Percentiles rank a stretch among this genome's conserved stretches.
Evolutionary conservation across 1,284 basidiomycete genomes (phyloP).

Genomic region (Boletus holoroseus): DNA sequence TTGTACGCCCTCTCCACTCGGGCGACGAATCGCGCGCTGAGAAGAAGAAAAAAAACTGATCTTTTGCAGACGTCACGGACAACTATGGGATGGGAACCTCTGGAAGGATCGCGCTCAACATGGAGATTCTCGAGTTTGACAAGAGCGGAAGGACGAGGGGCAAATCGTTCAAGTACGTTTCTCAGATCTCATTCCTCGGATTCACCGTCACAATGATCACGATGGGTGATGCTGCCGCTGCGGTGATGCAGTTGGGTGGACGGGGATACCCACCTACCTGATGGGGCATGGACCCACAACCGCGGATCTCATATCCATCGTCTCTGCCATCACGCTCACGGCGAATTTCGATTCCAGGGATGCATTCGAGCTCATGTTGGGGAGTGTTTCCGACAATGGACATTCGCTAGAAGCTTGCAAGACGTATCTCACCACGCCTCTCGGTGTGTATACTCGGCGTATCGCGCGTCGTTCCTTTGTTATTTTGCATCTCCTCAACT

Average conservation of each 20-base stretch:
- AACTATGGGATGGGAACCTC: conserved; percentile 43
- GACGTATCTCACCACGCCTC: conserved; percentile 24
- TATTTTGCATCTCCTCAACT: not conserved
- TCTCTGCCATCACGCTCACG: conserved; percentile 12
- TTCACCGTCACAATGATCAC: not conserved
- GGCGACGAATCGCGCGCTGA: not conserved
- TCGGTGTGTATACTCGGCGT: conserved; percentile 12
- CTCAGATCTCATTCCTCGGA: not conserved
- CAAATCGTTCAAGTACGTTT: conserved; percentile 18
- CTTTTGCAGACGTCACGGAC: conserved; percentile 63
- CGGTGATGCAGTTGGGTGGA: not conserved
- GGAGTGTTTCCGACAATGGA: conserved; percentile 19
- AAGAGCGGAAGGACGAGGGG: conserved; percentile 36
- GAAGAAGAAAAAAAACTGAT: not conserved
- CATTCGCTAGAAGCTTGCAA: conserved; percentile 25
- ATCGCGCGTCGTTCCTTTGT: not conserved
- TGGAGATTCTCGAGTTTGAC: conserved; percentile 42
- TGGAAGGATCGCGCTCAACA: conserved; percentile 22
- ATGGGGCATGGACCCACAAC: not conserved
- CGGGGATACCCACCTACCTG: not conserved
- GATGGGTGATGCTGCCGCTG: not conserved
- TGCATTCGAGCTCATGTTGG: conserved; percentile 23
- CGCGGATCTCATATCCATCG: conserved; percentile 14
- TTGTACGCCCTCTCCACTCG: conserved; percentile 45
- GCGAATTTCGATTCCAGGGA: conserved; percentile 20